phyloP scores from a whole-genome alignment of 345 rosid species.

The Acer campestre region DNA sequence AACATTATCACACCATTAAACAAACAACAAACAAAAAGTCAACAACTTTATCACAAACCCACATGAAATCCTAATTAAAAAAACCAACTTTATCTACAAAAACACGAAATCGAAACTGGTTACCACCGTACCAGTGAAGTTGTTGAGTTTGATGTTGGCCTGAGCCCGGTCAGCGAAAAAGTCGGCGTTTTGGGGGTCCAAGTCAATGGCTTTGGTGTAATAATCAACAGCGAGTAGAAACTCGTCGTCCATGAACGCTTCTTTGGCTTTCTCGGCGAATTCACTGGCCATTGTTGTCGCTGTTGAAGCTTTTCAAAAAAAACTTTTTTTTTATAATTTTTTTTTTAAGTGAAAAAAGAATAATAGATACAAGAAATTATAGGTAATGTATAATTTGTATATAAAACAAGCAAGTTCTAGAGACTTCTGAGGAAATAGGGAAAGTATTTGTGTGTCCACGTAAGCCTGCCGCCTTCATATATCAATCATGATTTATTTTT shows the following conservation, averaged over 20 bases:
- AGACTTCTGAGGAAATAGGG: not conserved
- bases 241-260: conserved; percentile 68
- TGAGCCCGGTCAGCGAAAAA: conserved; percentile 76
- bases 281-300: conserved; percentile 31
- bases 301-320: not conserved
- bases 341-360: no score
- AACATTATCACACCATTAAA: conserved; percentile 5
- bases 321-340: no score
- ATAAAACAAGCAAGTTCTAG: not conserved
- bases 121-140: conserved; percentile 46
- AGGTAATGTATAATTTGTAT: not conserved
- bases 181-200: conserved; percentile 52
- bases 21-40: not conserved
- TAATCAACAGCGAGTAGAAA: conserved; percentile 57
- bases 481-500: no score
- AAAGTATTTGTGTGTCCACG: no score
- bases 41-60: not conserved
- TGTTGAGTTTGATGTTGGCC: conserved; percentile 60
- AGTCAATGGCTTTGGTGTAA: conserved; percentile 62
- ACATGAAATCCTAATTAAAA: not conserved
- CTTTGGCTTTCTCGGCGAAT: conserved; percentile 50
- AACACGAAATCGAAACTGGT: not conserved
- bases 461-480: no score
- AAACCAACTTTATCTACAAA: not conserved
- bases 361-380: no score